Evolutionary conservation across 345 rosid genomes (phyloP), one percentile per base, ranked within the genome.

Genomic region (Theobroma cacao): DNA sequence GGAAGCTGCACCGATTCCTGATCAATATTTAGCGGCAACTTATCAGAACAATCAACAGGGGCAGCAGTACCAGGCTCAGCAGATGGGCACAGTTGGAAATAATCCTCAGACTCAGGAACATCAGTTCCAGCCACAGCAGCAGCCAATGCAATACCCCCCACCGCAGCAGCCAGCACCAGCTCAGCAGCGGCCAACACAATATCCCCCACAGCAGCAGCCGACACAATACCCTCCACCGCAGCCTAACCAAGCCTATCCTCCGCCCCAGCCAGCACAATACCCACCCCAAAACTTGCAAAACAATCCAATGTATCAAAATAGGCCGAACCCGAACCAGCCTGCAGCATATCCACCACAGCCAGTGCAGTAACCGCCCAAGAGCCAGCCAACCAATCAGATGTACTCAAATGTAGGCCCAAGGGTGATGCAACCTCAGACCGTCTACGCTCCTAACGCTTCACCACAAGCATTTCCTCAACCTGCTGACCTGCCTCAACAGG

Each of bases 181-280:
- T 0, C 72, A 34, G 15, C 72, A 36, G 18, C 47, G 59, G 55
- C 82, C 69, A 68, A 59, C 50, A 22, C 66, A 62, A 30, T 26
- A 7, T 11, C 67, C 76, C 26, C 78, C 67, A 11, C 48, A 11
- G 48, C 48, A 45, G 15, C 78, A 66, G 11, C 80, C 73, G 18
- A 12, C 63, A 24, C 84, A 64, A 9, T 71, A n/a, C 69, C 52
- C 80, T n/a, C 82, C 78, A 15, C 56, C 55, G 5, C 81, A 22
- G 12, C 15, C 52, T 11, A 69, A 52, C 72, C 73, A 45, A 56
- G 77, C 69, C 8, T 75, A 67, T 41, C 77, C 50, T 3, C 78
- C 28, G 9, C 7, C 24, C 13, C 69, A 38, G n/a, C 41, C 74
- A 1, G 74, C 74, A 14, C 68, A 43, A 26, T 53, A 61, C 38